phyloP scores from a whole-genome alignment of 208 protist genomes.

The Novymonas esmeraldas region DNA sequence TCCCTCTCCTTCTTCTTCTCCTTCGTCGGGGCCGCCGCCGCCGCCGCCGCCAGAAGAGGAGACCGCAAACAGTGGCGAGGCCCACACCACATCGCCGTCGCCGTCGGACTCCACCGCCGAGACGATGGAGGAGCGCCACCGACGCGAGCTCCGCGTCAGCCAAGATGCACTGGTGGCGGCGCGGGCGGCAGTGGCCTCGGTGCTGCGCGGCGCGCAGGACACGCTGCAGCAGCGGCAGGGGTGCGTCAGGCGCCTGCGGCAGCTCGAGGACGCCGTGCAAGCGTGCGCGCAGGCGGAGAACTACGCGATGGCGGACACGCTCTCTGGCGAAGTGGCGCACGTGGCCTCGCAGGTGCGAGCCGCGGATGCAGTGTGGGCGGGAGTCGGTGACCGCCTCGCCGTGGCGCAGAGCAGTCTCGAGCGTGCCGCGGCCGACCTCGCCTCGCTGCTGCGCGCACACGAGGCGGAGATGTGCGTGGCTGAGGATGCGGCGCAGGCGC shows the following conservation, averaged over 20 bases:
- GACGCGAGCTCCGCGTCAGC: slow-evolving; percentile 5
- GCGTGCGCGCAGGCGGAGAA: slow-evolving; percentile 32
- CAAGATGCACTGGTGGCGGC: slow-evolving; percentile 15
- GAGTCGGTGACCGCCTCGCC: slow-evolving; percentile 1
- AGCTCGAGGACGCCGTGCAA: slow-evolving; percentile 26
- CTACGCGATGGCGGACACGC: slow-evolving; percentile 37
- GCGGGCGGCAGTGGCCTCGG: slow-evolving; percentile 10
- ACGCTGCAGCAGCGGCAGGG: slow-evolving; percentile 18
- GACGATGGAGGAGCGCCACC: slow-evolving; percentile 3
- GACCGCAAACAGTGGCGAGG: slow-evolving; percentile 1
- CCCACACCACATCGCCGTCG: too few species aligned
- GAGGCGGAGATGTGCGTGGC: slow-evolving; percentile 25
- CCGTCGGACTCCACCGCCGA: slow-evolving; percentile 2
- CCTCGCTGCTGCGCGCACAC: slow-evolving; percentile 9
- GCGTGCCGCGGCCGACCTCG: slow-evolving; percentile 12
- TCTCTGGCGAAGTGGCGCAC: slow-evolving; percentile 18
- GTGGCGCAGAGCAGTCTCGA: slow-evolving; percentile 17
- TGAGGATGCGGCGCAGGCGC: slow-evolving; percentile 15
- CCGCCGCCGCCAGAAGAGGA: too few species aligned
- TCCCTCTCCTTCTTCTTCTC: too few species aligned
- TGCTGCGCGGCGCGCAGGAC: slow-evolving; percentile 8
- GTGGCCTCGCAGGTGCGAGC: neutral
- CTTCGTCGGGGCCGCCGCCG: too few species aligned
- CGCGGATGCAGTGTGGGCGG: slow-evolving; percentile 18
- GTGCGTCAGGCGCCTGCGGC: slow-evolving; percentile 8